A percentile compares a stretch with the other conserved stretches of the same genome.
Evolutionary conservation across 1,139 yeast genomes (phyloP).

Genomic region (Suhomyces guaymorum): DNA sequence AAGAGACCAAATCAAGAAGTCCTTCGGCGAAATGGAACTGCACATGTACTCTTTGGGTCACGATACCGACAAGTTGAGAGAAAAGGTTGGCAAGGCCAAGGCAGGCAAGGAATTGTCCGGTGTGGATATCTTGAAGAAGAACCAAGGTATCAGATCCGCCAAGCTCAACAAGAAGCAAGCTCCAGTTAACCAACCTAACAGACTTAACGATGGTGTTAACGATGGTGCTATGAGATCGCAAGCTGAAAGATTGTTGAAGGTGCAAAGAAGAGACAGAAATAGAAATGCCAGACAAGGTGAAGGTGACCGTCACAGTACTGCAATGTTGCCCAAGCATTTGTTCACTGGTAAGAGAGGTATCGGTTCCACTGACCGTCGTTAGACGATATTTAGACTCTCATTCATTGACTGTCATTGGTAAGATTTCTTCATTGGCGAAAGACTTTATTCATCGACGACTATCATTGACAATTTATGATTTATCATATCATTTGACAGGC

Average conservation of each 20-base stretch:
- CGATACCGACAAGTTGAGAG: constrained; percentile 67
- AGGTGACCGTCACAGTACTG: constrained; percentile 88
- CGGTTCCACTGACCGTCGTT: constrained; percentile 81
- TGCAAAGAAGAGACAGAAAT: constrained; percentile 92
- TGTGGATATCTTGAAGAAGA: constrained; percentile 68
- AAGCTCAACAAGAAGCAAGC: constrained; percentile 51
- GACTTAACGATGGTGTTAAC: constrained; percentile 82
- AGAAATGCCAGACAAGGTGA: constrained; percentile 93
- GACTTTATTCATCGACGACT: no score
- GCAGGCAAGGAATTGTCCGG: constrained; percentile 57
- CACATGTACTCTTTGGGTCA: constrained; percentile 90
- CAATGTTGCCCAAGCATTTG: constrained; percentile 88
- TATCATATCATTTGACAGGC: background rate
- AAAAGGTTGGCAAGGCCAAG: constrained; percentile 43
- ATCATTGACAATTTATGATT: no score
- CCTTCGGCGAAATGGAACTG: constrained; percentile 76
- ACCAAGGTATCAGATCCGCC: constrained; percentile 46
- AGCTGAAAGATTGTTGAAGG: constrained; percentile 84
- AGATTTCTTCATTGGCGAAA: no score
- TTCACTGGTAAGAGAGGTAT: constrained; percentile 95
- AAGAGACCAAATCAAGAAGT: constrained; percentile 79
- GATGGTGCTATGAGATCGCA: constrained; percentile 81
- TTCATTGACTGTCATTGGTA: no score
- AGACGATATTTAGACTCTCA: constrained; percentile 12
- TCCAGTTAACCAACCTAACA: constrained; percentile 66